Evolutionary conservation across 2,329 filamentous ascomycete genomes (phyloP), one percentile per base, ranked within the genome.

Genomic region (Scleromitrula shiraiana): DNA sequence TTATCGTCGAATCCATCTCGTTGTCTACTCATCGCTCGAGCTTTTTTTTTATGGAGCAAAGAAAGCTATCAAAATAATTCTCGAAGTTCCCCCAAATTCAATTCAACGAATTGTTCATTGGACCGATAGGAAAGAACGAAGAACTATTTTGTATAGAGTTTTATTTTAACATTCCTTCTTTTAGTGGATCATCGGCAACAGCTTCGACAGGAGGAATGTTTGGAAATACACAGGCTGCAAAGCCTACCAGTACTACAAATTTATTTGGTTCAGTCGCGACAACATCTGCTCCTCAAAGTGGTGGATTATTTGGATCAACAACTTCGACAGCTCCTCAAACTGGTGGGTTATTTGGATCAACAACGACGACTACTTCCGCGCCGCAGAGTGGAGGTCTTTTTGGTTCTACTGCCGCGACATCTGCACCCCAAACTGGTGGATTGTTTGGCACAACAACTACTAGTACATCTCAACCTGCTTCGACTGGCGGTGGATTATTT

Each of bases 301-400:
- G 61, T 37, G 60, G 62, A 19, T 47, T 67, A 15, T 67, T 68
- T 50, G 65, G 65, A 37, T 42, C 59, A 26, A 38, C 56, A 39
- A 48, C 42, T 20, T 49, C 57, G 7, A 52, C 58, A 32, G 41
- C 58, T 26, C 51, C 49, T 51, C 52, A 45, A 46, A 55, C 53
- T n/a, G 58, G 59, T 44, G 56, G 58, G 12, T 49, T 59, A 15
- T 59, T 58, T 53, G 55, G 55, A 19, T 37, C 46, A 24, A 45
- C 52, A 24, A 35, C 41, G 23, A 50, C 54, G 26, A 37, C 54
- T 30, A 17, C 55, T 27, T 32, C 51, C n/a, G 43, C 56, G 37
- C 48, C 51, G 23, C 56, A 50, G 23, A 46, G 48, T 23, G 35
- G 50, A 40, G 42, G 56, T 39, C 56, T 65, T 48, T 66, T 66